Evolutionary conservation across 2,329 filamentous ascomycete species (phyloP).

Genomic region (Periconia sp.): DNA sequence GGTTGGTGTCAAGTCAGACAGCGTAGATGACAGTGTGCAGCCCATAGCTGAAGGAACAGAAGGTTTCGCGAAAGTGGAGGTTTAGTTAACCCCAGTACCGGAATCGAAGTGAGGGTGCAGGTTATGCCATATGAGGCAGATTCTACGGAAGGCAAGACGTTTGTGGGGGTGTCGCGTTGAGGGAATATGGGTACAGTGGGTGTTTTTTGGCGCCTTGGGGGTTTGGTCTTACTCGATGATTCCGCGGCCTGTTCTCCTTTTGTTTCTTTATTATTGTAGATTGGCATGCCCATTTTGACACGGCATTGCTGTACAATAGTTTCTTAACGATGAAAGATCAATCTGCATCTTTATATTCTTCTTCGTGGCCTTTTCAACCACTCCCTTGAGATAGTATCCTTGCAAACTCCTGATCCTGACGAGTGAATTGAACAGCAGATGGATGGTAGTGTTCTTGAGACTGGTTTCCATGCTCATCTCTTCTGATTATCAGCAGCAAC

Average conservation of each 20-base stretch:
- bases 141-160: not conserved
- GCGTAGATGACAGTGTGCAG: conserved; percentile 25
- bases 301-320: not conserved
- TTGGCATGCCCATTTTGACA: not conserved
- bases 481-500: no score
- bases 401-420: no score
- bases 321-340: not conserved
- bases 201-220: not conserved
- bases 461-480: no score
- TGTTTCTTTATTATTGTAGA: not conserved
- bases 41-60: conserved; percentile 36
- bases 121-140: not conserved
- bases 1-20: conserved; percentile 34
- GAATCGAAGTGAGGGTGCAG: not conserved
- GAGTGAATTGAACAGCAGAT: no score
- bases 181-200: not conserved
- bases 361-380: not conserved
- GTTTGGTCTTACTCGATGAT: not conserved
- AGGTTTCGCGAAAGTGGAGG: conserved; percentile 38
- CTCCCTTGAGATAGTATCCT: no score
- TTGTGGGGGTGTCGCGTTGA: not conserved
- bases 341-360: not conserved
- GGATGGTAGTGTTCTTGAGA: no score
- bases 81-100: conserved; percentile 19
- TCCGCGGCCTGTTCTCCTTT: not conserved